A percentile compares a stretch with the other conserved stretches of the same genome.
phyloP scores from a whole-genome alignment of 371 early-diverging fungal species.

The Umbelopsis sp. region DNA sequence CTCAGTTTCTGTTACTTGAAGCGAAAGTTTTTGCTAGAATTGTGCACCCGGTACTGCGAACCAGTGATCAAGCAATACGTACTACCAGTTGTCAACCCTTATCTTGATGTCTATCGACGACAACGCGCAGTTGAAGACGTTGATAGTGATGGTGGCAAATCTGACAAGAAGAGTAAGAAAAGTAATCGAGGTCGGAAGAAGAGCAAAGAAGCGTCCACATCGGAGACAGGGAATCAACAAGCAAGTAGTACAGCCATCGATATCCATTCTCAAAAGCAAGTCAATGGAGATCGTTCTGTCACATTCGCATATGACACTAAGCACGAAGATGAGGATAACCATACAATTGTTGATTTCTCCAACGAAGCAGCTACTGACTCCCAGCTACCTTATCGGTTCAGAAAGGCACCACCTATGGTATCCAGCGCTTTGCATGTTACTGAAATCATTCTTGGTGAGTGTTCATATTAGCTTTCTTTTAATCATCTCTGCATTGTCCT shows the following conservation, averaged over 20 bases:
- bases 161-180: slow-evolving; percentile 21
- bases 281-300: not conserved
- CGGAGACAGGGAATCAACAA: not conserved
- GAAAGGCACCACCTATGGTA: slow-evolving; percentile 16
- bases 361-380: not conserved
- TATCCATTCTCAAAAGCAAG: not conserved
- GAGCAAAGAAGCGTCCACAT: slow-evolving; percentile 7
- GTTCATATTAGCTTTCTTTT: not conserved
- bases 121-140: not conserved
- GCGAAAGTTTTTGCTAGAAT: slow-evolving; percentile 17
- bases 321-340: not conserved
- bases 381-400: not conserved
- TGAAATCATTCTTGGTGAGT: slow-evolving; percentile 46
- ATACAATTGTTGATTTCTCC: not conserved
- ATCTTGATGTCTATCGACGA: not conserved
- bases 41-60: not conserved
- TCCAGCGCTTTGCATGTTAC: slow-evolving; percentile 43
- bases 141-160: slow-evolving; percentile 1
- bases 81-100: not conserved
- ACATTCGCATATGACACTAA: slow-evolving; percentile 2
- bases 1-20: slow-evolving; percentile 31
- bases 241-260: slow-evolving; percentile 18
- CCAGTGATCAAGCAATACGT: not conserved
- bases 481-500: slow-evolving; percentile 17
- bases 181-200: slow-evolving; percentile 18